Conservation (phyloP, 2,329 filamentous ascomycete species). For the Teratosphaeria zuluensis region DNA sequence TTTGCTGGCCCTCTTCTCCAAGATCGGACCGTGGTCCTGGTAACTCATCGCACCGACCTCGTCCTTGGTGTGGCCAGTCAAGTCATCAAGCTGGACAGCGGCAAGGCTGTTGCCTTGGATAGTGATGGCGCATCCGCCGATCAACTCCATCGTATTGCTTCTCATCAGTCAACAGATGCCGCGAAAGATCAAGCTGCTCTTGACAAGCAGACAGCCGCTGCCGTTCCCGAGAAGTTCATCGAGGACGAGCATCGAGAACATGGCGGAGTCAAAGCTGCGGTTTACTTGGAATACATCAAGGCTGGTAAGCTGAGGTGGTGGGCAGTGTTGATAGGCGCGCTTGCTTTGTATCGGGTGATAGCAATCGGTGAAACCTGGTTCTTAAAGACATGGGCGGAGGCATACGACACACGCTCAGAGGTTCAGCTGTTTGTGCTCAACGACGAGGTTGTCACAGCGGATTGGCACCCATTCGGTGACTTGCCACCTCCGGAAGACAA, state of each 20-base stretch:
- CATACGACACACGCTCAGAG: slow-evolving; percentile 41
- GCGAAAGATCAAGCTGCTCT: slow-evolving; percentile 17
- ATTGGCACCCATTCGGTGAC: slow-evolving; percentile 30
- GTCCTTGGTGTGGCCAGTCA: slow-evolving; percentile 65
- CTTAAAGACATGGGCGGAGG: slow-evolving; percentile 78
- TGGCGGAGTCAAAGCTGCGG: slow-evolving; percentile 62
- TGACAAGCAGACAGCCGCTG: slow-evolving; percentile 38
- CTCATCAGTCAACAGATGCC: slow-evolving; percentile 1
- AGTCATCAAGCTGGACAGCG: slow-evolving; percentile 58
- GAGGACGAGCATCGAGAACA: slow-evolving; percentile 66
- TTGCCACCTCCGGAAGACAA: slow-evolving; percentile 59
- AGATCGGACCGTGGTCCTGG: slow-evolving; percentile 47
- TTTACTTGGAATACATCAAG: slow-evolving; percentile 80
- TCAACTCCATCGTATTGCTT: slow-evolving; percentile 1
- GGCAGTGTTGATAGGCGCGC: slow-evolving; percentile 52
- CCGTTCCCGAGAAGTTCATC: slow-evolving; percentile 64
- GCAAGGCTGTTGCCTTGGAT: slow-evolving; percentile 35
- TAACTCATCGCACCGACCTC: slow-evolving; percentile 59
- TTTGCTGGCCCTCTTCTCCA: slow-evolving; percentile 46
- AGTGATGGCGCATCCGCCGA: slow-evolving; percentile 11
- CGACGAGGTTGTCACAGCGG: slow-evolving; percentile 3
- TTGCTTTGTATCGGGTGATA: slow-evolving; percentile 53
- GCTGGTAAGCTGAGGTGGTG: slow-evolving; percentile 70
- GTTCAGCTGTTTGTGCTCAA: background rate
- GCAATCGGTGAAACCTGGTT: slow-evolving; percentile 67